Base-by-base conservation (phyloP, 2,329 filamentous ascomycete genomes). In the Calonectria hawksworthii region DNA sequence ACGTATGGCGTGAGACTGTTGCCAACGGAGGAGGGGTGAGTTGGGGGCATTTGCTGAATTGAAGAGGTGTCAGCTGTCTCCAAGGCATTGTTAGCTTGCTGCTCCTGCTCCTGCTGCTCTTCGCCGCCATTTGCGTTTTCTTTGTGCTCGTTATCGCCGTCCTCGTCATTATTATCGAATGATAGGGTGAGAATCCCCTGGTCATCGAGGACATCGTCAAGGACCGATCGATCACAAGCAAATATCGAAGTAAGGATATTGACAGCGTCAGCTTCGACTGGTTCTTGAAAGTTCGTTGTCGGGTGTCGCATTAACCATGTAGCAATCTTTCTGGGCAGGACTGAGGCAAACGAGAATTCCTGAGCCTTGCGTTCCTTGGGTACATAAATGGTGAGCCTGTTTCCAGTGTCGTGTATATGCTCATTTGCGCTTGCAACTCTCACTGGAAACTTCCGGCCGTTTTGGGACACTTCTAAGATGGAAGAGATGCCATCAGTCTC, bases 181-280 rank as follows among this genome's bases (percentile, higher is more conserved):
- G 65, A 6, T 32, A 78, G 36, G 10, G 72, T 41, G 67, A 79
- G 28, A 18, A 78, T 76, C 1, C 77, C 77, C 21, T 76, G 21
- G 64, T 36, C 18, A 26, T 74, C 23, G 52, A 65, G 4, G 23
- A 44, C 7, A 13, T 66, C 63, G 10, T 21, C 36, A 16, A 72
- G 32, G 10, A 54, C 7, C 16, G 65, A 2, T 50, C 44, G 30
- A 36, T 64, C 34, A 28, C 8, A 69, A 0, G 76, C 75, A 50
- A 79, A 74, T 10, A 78, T 76, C 2, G 76, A 71, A 21, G 76
- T 77, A 5, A 78, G n/a, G 10, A 65, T 69, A 5, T 68, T 74
- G 3, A 78, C 44, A 9, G 38, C 32, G 14, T 75, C 71, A 13
- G 34, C 3, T n/a, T 77, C 73, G 6, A 77, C 54, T 16, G 10